Percentiles rank a stretch among this genome's conserved stretches.
phyloP scores from a whole-genome alignment of 2,329 filamentous ascomycete genomes.

The Dactylellina parvicollis region DNA sequence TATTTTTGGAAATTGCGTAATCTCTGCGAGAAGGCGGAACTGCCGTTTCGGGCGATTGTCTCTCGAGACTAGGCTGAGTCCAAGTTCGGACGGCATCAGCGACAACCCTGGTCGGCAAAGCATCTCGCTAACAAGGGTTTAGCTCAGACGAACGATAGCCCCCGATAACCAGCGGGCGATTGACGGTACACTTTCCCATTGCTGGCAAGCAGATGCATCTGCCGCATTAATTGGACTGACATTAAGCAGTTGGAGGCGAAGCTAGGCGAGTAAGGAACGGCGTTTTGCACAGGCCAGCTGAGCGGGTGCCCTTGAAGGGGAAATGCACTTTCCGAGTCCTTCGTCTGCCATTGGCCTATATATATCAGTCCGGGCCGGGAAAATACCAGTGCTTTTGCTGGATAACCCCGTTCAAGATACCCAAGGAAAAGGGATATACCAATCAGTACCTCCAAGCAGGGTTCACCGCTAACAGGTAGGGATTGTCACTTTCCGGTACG shows the following conservation, averaged over 20 bases:
- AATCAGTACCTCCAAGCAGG: conserved; percentile 17
- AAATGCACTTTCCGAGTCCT: too few species aligned
- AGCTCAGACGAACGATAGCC: conserved; percentile 35
- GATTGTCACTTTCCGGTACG: background rate
- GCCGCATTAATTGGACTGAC: conserved; percentile 35
- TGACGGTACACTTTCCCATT: conserved; percentile 34
- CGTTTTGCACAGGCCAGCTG: conserved; percentile 13
- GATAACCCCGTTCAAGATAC: conserved; percentile 32
- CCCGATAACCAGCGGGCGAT: conserved; percentile 39
- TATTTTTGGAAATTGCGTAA: conserved; percentile 2
- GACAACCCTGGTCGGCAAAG: conserved; percentile 21
- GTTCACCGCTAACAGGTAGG: conserved; percentile 22
- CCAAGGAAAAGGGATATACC: conserved; percentile 11
- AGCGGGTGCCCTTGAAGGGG: too few species aligned
- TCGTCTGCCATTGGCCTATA: conserved; percentile 39
- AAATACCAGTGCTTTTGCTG: conserved; percentile 31
- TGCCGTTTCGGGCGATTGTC: conserved; percentile 4
- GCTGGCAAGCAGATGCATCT: conserved; percentile 48
- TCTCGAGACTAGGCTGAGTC: background rate
- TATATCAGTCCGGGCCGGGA: conserved; percentile 35
- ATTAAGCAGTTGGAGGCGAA: conserved; percentile 47
- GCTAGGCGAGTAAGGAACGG: conserved; percentile 30
- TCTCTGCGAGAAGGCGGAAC: conserved; percentile 9
- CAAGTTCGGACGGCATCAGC: conserved; percentile 5
- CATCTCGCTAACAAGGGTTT: conserved; percentile 47